Percentiles rank a stretch among this genome's conserved stretches.
Evolutionary conservation across 495 filamentous ascomycete species (phyloP).

Genomic region (Trichoderma orchidacearum): DNA sequence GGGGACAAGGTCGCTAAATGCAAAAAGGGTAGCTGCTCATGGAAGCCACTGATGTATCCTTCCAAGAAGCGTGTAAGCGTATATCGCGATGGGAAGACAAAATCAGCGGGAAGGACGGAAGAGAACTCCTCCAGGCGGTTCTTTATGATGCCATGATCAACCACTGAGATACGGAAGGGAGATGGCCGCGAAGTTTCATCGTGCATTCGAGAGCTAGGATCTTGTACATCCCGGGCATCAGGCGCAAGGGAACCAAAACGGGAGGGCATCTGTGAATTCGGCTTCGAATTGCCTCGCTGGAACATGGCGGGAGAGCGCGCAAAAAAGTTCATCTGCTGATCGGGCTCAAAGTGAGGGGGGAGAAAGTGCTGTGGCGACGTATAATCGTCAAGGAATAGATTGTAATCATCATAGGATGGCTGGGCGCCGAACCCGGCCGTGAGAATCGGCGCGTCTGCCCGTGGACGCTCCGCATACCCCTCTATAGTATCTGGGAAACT

Average conservation of each 20-base stretch:
- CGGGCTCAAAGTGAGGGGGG: conserved; percentile 31
- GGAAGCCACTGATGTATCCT: conserved; percentile 53
- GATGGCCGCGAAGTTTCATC: conserved; percentile 27
- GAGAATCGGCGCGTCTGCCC: conserved; percentile 28
- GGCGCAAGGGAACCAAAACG: conserved; percentile 55
- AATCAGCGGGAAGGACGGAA: conserved; percentile 49
- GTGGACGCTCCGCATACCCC: conserved; percentile 25
- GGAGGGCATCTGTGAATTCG: conserved; percentile 54
- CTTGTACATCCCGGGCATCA: conserved; percentile 44
- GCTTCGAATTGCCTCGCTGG: conserved; percentile 26
- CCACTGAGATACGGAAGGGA: conserved; percentile 51
- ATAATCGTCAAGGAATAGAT: conserved; percentile 38
- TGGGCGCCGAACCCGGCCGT: conserved; percentile 22
- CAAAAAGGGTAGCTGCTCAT: conserved; percentile 55
- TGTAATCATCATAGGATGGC: conserved; percentile 30
- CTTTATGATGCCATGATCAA: conserved; percentile 48
- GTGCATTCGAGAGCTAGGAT: conserved; percentile 23
- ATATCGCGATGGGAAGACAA: conserved; percentile 50
- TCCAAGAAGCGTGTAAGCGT: conserved; percentile 52
- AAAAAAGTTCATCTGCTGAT: conserved; percentile 30
- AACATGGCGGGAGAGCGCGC: conserved; percentile 24
- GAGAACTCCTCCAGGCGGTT: conserved; percentile 52
- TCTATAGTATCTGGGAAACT: conserved; percentile 25
- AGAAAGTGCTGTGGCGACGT: conserved; percentile 32
- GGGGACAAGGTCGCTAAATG: conserved; percentile 49